Evolutionary conservation across 148 eudicot species (phyloP), one percentile per base, ranked within the genome.

Genomic region (Polygonum maritimum): DNA sequence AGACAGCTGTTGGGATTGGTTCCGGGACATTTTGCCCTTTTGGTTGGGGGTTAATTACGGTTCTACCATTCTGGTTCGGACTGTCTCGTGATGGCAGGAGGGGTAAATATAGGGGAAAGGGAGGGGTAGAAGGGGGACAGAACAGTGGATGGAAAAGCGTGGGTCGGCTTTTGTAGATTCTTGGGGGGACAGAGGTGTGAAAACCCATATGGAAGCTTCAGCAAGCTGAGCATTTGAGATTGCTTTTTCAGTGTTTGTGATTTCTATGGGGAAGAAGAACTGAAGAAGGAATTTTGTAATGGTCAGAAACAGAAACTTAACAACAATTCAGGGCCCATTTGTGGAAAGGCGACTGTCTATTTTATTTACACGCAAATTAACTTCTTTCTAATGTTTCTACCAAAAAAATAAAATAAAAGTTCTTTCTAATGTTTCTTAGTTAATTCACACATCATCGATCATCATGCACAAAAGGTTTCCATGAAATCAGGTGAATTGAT

Each of bases 161-260:
- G 2, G 22, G 48, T 70, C 45, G 40, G 74, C 74, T 70, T 70
- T 70, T 39, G 74, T 70, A 70, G 74, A 70, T 70, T 39, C 74
- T 70, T 44, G 48, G 7, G 74, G 74, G 74, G 31, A 70, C 74
- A 70, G 21, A 0, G 74, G 74, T 70, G 74, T 70, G 74, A 70
- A 70, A 70, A 70, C 31, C 74, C 74, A 70, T 70, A 70, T 70
- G 48, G 11, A 70, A 70, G 74, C 74, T 70, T 70, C 48, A 70
- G 5, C 16, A 62, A 62, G 16, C 31, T 58, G 67, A 58, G 67
- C 67, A 26, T 0, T 58, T 58, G 36, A 58, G 11, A 22, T 18
- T 22, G 67, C 67, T 58, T 58, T 58, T 58, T 31, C 31, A 44
- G 69, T 5, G 3, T 62, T 62, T 54, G 60, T 54, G 60, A 54